A percentile compares a stretch with the other conserved stretches of the same genome.
Evolutionary conservation across 2,329 filamentous ascomycete genomes (phyloP).

Genomic region (Aspergillus sp.): DNA sequence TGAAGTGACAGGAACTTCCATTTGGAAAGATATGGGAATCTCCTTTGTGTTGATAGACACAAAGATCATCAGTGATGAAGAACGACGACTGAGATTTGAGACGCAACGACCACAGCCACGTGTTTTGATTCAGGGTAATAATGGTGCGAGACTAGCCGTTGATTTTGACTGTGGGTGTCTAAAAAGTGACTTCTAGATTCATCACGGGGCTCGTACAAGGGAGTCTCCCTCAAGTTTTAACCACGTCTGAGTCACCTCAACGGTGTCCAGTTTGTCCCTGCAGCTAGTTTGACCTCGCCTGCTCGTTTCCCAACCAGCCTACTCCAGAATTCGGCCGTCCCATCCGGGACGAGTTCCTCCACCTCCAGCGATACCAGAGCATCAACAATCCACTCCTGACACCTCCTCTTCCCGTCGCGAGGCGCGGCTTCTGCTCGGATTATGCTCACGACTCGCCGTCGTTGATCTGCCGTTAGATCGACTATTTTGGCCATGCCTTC

Average conservation of each 20-base stretch:
- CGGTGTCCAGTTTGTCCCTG: constrained; percentile 3
- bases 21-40: neutral
- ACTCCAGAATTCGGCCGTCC: constrained; percentile 33
- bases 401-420: constrained; percentile 25
- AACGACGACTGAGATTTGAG: neutral
- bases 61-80: neutral
- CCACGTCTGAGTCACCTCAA: neutral
- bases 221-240: neutral
- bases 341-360: constrained; percentile 30
- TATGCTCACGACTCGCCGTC: constrained; percentile 24
- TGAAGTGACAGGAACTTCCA: neutral
- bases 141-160: neutral
- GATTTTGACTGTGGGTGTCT: neutral
- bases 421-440: constrained; percentile 27
- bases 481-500: constrained; percentile 28
- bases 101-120: neutral
- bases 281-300: neutral
- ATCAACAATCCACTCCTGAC: constrained; percentile 34
- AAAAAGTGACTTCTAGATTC: neutral
- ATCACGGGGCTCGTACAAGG: neutral
- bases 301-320: constrained; percentile 26
- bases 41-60: too few relatives aligned
- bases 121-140: neutral
- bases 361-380: constrained; percentile 31
- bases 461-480: constrained; percentile 23